Conservation (phyloP, 2,329 filamentous ascomycete species). For the Talaromyces sp. region DNA sequence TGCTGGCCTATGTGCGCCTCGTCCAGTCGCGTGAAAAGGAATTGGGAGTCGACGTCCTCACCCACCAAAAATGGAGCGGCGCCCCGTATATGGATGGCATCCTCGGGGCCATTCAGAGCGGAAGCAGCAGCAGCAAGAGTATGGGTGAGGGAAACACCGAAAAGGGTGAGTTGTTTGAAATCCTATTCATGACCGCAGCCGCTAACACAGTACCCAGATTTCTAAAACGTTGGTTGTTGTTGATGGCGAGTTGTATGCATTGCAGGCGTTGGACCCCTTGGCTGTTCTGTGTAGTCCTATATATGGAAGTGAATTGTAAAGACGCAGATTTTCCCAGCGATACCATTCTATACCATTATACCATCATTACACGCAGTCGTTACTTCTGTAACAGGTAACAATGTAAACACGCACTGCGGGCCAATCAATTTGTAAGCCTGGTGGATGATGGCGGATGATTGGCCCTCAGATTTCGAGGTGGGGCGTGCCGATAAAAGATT, state of each 20-base stretch:
- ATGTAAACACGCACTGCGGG: neutral
- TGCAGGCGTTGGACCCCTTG: neutral
- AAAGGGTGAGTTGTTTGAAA: slow-evolving; percentile 28
- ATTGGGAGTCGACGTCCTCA: slow-evolving; percentile 82
- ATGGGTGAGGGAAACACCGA: slow-evolving; percentile 97
- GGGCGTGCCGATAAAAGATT: slow-evolving; percentile 8
- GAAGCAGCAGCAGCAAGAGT: slow-evolving; percentile 80
- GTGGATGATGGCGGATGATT: slow-evolving; percentile 1
- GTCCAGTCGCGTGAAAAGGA: slow-evolving; percentile 90
- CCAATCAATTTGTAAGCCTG: slow-evolving; percentile 9
- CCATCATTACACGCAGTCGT: neutral
- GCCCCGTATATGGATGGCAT: slow-evolving; percentile 81
- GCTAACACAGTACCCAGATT: neutral
- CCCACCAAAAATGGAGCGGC: slow-evolving; percentile 78
- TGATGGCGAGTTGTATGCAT: neutral
- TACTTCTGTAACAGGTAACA: neutral
- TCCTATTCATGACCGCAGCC: neutral
- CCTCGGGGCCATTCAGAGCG: slow-evolving; percentile 82
- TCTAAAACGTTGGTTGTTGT: neutral
- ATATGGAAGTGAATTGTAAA: neutral
- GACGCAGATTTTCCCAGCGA: neutral
- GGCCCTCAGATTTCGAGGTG: slow-evolving; percentile 1
- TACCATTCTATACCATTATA: neutral
- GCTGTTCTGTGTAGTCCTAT: neutral
- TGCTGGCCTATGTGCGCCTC: slow-evolving; percentile 95